A percentile compares a stretch with the other conserved stretches of the same genome.
phyloP scores from a whole-genome alignment of 495 filamentous ascomycete species.

The Aspergillus conjunctus region DNA sequence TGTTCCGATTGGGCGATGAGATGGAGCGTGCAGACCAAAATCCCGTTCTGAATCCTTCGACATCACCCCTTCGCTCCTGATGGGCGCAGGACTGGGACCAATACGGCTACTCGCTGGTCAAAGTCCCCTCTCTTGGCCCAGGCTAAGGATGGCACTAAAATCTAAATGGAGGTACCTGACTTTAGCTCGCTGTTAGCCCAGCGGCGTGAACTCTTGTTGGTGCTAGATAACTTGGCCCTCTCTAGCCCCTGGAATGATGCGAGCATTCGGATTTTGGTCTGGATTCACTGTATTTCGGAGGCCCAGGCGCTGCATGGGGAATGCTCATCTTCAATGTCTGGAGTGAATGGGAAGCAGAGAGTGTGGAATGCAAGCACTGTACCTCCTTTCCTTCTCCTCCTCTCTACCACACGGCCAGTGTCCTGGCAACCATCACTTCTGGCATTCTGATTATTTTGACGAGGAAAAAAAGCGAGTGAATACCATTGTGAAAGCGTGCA shows the following conservation, averaged over 20 bases:
- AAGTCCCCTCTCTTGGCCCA: background rate
- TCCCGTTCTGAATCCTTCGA: background rate
- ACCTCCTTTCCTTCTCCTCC: background rate
- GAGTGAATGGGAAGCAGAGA: background rate
- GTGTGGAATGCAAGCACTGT: background rate
- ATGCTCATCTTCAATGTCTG: slow-evolving; percentile 1
- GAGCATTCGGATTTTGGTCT: slow-evolving; percentile 11
- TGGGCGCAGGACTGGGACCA: background rate
- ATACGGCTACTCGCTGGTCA: background rate
- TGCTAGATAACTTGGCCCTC: slow-evolving; percentile 8
- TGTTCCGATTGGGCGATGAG: slow-evolving; percentile 10
- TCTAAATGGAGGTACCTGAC: slow-evolving; percentile 20
- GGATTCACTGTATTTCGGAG: background rate
- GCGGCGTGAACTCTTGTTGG: slow-evolving; percentile 16
- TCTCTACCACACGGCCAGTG: slow-evolving; percentile 4
- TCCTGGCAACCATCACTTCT: slow-evolving; percentile 16
- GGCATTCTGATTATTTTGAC: slow-evolving; percentile 7
- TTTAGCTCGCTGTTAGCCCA: slow-evolving; percentile 10
- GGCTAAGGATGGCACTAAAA: slow-evolving; percentile 15
- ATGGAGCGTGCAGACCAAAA: background rate
- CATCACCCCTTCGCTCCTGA: background rate
- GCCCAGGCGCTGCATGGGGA: background rate
- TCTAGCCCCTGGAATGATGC: slow-evolving; percentile 12
- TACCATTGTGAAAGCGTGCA: slow-evolving; percentile 18
- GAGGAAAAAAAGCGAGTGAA: background rate